These are phyloP conservation scores for Solanum habrochaites DNA, from an alignment of 257 asterid species.

Conservation along the genomic window DNA sequence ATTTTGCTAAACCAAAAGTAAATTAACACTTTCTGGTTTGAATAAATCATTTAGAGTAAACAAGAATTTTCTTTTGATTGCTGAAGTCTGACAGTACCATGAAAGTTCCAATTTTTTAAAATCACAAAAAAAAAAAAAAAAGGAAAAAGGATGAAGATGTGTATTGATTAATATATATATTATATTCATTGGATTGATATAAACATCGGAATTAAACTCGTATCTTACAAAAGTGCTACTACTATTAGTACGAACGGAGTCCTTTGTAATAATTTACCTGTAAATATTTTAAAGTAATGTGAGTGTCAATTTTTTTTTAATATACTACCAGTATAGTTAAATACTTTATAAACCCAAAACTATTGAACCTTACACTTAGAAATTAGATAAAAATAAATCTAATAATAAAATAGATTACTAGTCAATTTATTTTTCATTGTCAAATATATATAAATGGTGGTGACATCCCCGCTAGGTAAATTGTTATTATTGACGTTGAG, in stretches of 20 bases:
- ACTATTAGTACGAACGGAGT: background rate
- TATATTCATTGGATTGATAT: background rate
- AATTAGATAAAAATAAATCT: background rate
- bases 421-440: background rate
- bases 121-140: background rate
- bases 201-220: accelerated
- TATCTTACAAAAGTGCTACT: background rate
- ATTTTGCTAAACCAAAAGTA: background rate
- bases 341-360: background rate
- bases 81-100: background rate
- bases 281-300: no score
- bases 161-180: background rate
- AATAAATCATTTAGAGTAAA: background rate
- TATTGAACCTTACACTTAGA: background rate
- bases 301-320: no score
- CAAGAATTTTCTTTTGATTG: background rate
- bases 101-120: background rate
- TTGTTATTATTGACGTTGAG: background rate
- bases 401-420: background rate
- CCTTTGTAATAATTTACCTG: no score
- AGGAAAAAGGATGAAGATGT: background rate
- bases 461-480: background rate
- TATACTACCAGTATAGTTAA: background rate
- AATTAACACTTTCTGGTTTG: background rate
- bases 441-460: background rate